Evolutionary conservation across 2,329 filamentous ascomycete species (phyloP).

Genomic region (Aureobasidium pullulans): DNA sequence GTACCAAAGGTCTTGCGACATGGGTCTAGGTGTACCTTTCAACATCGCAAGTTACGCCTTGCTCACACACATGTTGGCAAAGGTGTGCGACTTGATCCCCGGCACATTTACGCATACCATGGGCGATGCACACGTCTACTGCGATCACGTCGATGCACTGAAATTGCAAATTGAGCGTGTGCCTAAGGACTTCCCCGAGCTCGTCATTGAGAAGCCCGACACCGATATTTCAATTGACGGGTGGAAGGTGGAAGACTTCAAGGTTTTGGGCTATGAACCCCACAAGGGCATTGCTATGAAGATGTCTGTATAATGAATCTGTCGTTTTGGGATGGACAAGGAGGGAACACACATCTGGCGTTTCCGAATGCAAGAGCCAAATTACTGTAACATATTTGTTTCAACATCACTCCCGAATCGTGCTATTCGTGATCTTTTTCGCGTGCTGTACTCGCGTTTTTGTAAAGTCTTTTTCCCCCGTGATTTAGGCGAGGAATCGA

Average conservation of each 20-base stretch:
- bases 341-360: too few species aligned
- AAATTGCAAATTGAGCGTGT: constrained; percentile 71
- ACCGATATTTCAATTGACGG: constrained; percentile 74
- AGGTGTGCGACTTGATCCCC: constrained; percentile 74
- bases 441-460: too few species aligned
- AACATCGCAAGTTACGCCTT: constrained; percentile 95
- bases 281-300: constrained; percentile 95
- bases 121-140: constrained; percentile 96
- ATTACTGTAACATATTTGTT: too few species aligned
- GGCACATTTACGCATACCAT: constrained; percentile 90
- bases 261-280: constrained; percentile 79
- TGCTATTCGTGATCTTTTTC: too few species aligned
- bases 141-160: constrained; percentile 85
- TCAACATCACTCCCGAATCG: too few species aligned
- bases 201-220: constrained; percentile 60
- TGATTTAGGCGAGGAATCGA: too few species aligned
- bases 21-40: constrained; percentile 95
- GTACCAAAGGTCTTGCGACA: constrained; percentile 92
- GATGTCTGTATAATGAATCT: constrained; percentile 68
- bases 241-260: constrained; percentile 83
- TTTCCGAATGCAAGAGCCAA: too few species aligned
- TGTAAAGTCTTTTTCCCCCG: too few species aligned
- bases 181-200: constrained; percentile 70
- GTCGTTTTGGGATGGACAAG: too few species aligned
- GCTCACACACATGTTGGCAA: constrained; percentile 89